Conservation (phyloP, 176 grass and related monocot genomes). For the Carex kokanica region DNA sequence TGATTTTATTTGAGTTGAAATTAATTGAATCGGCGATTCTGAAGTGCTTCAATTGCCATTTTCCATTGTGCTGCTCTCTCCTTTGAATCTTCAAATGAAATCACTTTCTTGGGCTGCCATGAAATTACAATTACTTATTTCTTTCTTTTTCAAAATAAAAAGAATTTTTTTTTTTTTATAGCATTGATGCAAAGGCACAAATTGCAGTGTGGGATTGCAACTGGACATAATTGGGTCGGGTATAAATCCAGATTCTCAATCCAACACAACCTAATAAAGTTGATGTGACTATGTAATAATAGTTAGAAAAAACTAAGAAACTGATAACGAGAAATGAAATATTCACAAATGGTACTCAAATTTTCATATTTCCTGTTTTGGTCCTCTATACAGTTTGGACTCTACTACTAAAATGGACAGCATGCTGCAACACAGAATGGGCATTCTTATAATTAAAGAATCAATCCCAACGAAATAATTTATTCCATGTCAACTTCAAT, state of each 20-base stretch:
- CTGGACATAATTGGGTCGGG: not conserved
- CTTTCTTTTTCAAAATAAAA: slow-evolving; percentile 16
- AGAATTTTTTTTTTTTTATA: not conserved
- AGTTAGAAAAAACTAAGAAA: not conserved
- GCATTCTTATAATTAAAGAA: not conserved
- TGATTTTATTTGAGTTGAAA: slow-evolving; percentile 26
- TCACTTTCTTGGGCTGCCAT: slow-evolving; percentile 80
- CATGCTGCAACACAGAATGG: not conserved
- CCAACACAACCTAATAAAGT: not conserved
- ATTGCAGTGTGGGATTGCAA: not conserved
- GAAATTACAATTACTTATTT: not conserved
- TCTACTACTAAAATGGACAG: not conserved
- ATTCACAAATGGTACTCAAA: not conserved
- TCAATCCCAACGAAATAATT: not conserved
- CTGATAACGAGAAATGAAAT: not conserved
- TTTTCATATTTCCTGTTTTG: not conserved
- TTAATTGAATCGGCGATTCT: slow-evolving; percentile 45
- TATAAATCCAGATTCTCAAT: not conserved
- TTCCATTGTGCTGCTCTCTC: slow-evolving; percentile 94
- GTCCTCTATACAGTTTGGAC: not conserved
- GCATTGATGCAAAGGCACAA: not conserved
- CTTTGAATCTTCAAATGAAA: slow-evolving; percentile 78
- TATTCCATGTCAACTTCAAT: not conserved
- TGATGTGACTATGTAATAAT: not conserved
- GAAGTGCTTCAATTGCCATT: slow-evolving; percentile 89